Conservation (phyloP, 257 asterid species). For the Agastache rugosa region DNA sequence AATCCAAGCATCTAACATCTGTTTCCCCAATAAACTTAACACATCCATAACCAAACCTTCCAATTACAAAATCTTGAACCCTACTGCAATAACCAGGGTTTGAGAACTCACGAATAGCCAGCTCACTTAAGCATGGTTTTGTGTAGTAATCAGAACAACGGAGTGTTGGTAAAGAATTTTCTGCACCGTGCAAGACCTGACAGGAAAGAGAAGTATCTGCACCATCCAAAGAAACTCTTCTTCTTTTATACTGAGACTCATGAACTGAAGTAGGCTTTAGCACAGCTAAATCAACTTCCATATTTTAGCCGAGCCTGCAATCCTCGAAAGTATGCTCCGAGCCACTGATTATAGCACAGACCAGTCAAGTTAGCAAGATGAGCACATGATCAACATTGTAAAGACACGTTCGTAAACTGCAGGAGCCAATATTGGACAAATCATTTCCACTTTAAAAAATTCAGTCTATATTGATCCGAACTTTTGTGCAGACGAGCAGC, state of each 20-base stretch:
- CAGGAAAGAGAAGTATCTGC: slow-evolving; percentile 39
- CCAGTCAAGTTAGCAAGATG: no score
- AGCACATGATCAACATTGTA: no score
- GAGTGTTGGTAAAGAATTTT: slow-evolving; percentile 60
- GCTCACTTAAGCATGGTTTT: slow-evolving; percentile 75
- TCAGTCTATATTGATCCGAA: no score
- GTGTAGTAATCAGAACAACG: slow-evolving; percentile 71
- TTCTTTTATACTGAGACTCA: slow-evolving; percentile 61
- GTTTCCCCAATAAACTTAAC: slow-evolving; percentile 77
- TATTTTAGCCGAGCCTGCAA: slow-evolving; percentile 27
- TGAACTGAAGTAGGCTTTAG: slow-evolving; percentile 40
- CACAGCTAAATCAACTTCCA: slow-evolving; percentile 55
- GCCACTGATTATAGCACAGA: slow-evolving; percentile 34
- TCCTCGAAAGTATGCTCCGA: slow-evolving; percentile 22
- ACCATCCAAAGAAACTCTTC: slow-evolving; percentile 58
- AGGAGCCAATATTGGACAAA: no score
- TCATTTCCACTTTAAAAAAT: no score
- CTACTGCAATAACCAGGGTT: slow-evolving; percentile 82
- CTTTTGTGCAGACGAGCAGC: no score
- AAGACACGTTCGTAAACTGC: no score
- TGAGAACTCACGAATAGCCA: slow-evolving; percentile 61
- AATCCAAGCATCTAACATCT: slow-evolving; percentile 80
- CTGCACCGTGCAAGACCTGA: slow-evolving; percentile 40
- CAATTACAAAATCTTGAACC: slow-evolving; percentile 74
- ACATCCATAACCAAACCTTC: slow-evolving; percentile 78